Conservation (phyloP, 2,329 filamentous ascomycete genomes). For the Claviceps citrina region DNA sequence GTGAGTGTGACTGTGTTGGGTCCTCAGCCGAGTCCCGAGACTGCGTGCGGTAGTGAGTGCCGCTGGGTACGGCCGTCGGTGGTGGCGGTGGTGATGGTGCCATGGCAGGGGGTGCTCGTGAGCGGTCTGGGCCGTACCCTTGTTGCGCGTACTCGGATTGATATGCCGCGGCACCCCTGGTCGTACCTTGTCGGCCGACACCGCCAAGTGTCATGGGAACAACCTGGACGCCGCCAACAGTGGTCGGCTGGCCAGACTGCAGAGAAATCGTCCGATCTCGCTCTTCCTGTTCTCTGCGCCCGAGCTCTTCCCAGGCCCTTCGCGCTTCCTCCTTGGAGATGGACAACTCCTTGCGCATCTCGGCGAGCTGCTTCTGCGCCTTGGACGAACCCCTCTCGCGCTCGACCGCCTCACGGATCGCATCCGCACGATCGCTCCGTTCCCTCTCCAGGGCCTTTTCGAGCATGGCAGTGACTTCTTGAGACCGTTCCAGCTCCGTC, state of each 20-base stretch:
- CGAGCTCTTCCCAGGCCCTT: slow-evolving; percentile 92
- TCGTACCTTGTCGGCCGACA: slow-evolving; percentile 36
- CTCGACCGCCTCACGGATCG: slow-evolving; percentile 48
- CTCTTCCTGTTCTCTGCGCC: slow-evolving; percentile 82
- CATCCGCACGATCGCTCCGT: slow-evolving; percentile 51
- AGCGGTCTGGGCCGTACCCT: slow-evolving; percentile 21
- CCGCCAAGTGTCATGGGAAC: slow-evolving; percentile 75
- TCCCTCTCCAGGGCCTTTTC: slow-evolving; percentile 62
- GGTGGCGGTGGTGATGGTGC: slow-evolving; percentile 12
- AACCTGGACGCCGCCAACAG: slow-evolving; percentile 87
- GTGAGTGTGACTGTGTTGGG: slow-evolving; percentile 7
- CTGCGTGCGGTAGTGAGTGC: slow-evolving; percentile 11
- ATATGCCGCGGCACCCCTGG: slow-evolving; percentile 21
- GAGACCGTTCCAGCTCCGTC: slow-evolving; percentile 68
- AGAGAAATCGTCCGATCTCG: slow-evolving; percentile 74
- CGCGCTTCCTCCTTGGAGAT: slow-evolving; percentile 95
- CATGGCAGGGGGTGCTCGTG: slow-evolving; percentile 28
- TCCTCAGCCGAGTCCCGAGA: slow-evolving; percentile 10
- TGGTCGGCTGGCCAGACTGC: slow-evolving; percentile 71
- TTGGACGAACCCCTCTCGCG: slow-evolving; percentile 58
- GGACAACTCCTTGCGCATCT: slow-evolving; percentile 82
- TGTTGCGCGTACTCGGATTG: slow-evolving; percentile 17
- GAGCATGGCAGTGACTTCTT: slow-evolving; percentile 70
- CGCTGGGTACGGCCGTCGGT: slow-evolving; percentile 13
- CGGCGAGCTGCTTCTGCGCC: slow-evolving; percentile 62